Conservation (phyloP, 305 asterid genomes). For the Fraxinus ornus region DNA sequence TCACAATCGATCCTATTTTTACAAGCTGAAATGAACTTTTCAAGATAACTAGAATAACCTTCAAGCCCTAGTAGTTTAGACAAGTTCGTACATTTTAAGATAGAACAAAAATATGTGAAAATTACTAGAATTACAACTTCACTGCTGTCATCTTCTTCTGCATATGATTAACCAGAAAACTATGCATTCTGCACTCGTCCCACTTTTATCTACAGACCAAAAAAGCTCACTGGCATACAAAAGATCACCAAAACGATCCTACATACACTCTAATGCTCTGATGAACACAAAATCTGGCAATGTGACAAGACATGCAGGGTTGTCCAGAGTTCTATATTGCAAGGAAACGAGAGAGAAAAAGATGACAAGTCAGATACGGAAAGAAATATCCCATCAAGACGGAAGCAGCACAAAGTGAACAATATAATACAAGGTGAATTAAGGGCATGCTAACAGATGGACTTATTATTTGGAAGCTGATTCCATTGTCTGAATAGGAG, state of each 20-base stretch:
- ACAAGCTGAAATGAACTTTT: neutral
- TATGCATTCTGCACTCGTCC: neutral
- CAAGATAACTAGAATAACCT: neutral
- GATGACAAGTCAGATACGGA: neutral
- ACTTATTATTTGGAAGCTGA: constrained; percentile 30
- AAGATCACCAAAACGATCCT: neutral
- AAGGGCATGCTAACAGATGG: neutral
- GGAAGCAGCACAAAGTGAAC: neutral
- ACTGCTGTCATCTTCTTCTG: too few relatives aligned
- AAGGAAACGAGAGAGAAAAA: neutral
- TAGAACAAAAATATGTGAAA: too few relatives aligned
- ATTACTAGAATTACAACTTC: too few relatives aligned
- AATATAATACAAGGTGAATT: neutral
- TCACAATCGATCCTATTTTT: neutral
- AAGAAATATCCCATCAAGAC: neutral
- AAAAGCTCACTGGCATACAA: neutral
- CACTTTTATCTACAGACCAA: neutral
- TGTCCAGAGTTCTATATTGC: neutral
- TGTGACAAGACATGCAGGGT: neutral
- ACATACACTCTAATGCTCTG: neutral
- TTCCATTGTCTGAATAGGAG: constrained; percentile 79
- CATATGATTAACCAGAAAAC: too few relatives aligned
- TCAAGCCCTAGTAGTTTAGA: neutral
- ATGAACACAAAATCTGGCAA: neutral
- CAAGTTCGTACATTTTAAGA: neutral